Conservation (phyloP, 139 green algal genomes). For the Ettlia oleoabundans region DNA sequence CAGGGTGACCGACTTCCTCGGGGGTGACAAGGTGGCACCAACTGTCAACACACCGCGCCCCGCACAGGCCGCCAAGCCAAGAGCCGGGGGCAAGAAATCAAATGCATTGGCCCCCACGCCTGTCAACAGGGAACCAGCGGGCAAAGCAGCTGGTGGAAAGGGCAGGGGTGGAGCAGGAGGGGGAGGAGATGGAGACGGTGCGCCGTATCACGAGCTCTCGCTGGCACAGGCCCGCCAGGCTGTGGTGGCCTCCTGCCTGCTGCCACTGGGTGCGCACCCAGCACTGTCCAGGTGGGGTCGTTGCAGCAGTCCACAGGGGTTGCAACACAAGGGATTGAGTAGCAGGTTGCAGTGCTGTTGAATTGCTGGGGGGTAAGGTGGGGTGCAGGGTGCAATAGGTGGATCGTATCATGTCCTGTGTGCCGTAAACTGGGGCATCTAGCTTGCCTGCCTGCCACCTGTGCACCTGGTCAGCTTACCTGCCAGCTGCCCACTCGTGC, state of each 20-base stretch:
- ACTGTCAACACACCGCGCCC: too few species aligned
- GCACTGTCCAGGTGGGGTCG: neutral
- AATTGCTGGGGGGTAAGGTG: neutral
- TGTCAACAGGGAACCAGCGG: too few species aligned
- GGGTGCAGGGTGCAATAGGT: neutral
- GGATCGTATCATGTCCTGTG: neutral
- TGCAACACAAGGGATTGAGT: too few species aligned
- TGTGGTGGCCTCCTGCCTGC: slow-evolving; percentile 82
- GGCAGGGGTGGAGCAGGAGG: neutral
- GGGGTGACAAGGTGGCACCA: slow-evolving; percentile 22
- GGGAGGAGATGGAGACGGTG: neutral
- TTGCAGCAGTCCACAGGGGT: too few species aligned
- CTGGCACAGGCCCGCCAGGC: slow-evolving; percentile 77
- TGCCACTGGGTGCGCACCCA: slow-evolving; percentile 72
- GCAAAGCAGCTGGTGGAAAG: slow-evolving; percentile 6
- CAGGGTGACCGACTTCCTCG: slow-evolving; percentile 76
- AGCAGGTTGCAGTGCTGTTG: too few species aligned
- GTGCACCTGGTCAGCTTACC: too few species aligned
- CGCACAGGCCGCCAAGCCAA: neutral
- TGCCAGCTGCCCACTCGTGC: too few species aligned
- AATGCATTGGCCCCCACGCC: too few species aligned
- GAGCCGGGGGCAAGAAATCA: slow-evolving; percentile 47
- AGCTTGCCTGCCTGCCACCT: too few species aligned
- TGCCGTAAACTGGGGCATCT: too few species aligned
- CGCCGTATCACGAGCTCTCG: slow-evolving; percentile 60